Conservation (phyloP, 208 protist genomes). For the Crithidia bombi region DNA sequence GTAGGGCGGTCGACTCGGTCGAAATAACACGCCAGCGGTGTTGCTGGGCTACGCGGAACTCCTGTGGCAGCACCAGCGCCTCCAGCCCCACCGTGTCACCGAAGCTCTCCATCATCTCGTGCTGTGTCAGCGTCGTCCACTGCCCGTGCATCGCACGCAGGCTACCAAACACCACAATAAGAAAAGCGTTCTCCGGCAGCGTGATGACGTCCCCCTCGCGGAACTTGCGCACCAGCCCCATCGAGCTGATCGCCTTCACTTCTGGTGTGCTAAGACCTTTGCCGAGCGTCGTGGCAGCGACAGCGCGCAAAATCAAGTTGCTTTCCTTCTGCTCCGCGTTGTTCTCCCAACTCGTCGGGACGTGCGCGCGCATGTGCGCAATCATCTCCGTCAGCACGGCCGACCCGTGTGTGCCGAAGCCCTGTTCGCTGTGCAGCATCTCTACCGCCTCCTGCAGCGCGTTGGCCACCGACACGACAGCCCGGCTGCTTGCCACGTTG, state of each 20-base stretch:
- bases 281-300: slow-evolving; percentile 65
- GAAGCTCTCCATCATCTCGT: slow-evolving; percentile 62
- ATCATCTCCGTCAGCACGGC: slow-evolving; percentile 47
- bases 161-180: slow-evolving; percentile 77
- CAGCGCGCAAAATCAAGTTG: slow-evolving; percentile 66
- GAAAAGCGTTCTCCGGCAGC: slow-evolving; percentile 67
- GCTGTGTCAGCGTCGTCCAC: slow-evolving; percentile 66
- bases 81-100: slow-evolving; percentile 75
- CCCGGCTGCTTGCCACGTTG: slow-evolving; percentile 69
- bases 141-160: slow-evolving; percentile 61
- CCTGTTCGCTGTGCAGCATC: slow-evolving; percentile 56
- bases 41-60: slow-evolving; percentile 50
- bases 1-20: slow-evolving; percentile 63
- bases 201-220: slow-evolving; percentile 67
- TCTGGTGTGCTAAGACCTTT: slow-evolving; percentile 57
- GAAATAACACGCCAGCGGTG: slow-evolving; percentile 67
- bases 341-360: slow-evolving; percentile 57
- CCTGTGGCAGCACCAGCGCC: slow-evolving; percentile 54
- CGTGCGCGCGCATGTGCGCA: slow-evolving; percentile 45
- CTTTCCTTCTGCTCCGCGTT: slow-evolving; percentile 54
- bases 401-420: slow-evolving; percentile 50
- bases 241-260: slow-evolving; percentile 64
- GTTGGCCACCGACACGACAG: slow-evolving; percentile 64
- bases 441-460: slow-evolving; percentile 45
- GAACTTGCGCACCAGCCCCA: slow-evolving; percentile 68